These are phyloP conservation scores for Fusarium napiforme DNA, from an alignment of 2,329 filamentous ascomycete species.

Conservation along the genomic window DNA sequence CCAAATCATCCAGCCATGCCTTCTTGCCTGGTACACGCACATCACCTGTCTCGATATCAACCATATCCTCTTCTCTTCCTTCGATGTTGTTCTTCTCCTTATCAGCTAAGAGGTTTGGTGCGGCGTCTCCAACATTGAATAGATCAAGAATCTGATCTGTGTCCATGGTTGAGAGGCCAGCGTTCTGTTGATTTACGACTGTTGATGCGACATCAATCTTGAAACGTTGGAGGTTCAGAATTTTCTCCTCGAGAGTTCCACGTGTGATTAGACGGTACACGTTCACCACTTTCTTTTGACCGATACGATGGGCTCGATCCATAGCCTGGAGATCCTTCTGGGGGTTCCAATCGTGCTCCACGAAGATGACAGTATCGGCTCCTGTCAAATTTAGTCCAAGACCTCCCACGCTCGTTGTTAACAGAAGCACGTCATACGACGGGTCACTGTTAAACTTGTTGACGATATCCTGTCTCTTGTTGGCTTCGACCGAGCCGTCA, in stretches of 20 bases:
- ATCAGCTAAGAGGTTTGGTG: slow-evolving; percentile 71
- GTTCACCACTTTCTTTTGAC: slow-evolving; percentile 99
- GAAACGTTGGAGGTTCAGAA: slow-evolving; percentile 96
- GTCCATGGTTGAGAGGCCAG: slow-evolving; percentile 93
- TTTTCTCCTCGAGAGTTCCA: slow-evolving; percentile 98
- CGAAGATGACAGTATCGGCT: slow-evolving; percentile 98
- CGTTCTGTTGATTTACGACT: slow-evolving; percentile 98
- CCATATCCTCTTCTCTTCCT: slow-evolving; percentile 83
- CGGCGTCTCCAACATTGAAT: slow-evolving; percentile 88
- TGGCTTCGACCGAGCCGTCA: slow-evolving; percentile 92
- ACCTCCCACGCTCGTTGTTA: slow-evolving; percentile 95
- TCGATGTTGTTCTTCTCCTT: slow-evolving; percentile 68
- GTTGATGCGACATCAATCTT: slow-evolving; percentile 99
- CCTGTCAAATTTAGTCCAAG: slow-evolving; percentile 95
- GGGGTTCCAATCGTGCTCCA: slow-evolving; percentile 99
- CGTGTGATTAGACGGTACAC: slow-evolving; percentile 97
- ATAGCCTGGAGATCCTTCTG: slow-evolving; percentile 99
- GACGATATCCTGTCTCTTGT: slow-evolving; percentile 95
- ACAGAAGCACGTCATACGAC: slow-evolving; percentile 90
- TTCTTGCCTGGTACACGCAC: slow-evolving; percentile 98
- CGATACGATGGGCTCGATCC: slow-evolving; percentile 97
- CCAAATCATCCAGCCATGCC: slow-evolving; percentile 92
- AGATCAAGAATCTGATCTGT: slow-evolving; percentile 98
- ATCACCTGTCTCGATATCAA: slow-evolving; percentile 91
- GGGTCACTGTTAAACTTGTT: slow-evolving; percentile 99